Evolutionary conservation across 805 yeast species (phyloP), one percentile per base, ranked within the genome.

Genomic region (Teunomyces atbi): DNA sequence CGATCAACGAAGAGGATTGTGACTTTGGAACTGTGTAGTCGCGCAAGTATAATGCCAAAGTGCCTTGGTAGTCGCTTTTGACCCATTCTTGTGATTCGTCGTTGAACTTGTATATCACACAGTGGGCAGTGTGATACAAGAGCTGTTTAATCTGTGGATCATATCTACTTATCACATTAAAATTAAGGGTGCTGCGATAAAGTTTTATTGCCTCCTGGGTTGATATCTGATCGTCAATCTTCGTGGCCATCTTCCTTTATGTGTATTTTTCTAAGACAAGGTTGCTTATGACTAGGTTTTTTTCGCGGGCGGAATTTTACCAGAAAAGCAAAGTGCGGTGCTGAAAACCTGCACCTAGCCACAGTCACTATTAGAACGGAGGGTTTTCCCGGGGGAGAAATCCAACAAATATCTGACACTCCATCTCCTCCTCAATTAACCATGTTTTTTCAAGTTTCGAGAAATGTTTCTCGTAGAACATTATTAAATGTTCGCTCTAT

Each of bases 131-230:
- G 44, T 82, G 78, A 56, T 80, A 84, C 35, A 85, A 65, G 26
- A 86, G 69, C 58, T 83, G 88, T 46, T 84, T 81, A 41, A 85
- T 79, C 51, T 74, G 73, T 0, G 91, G 86, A 54, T 86, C 95
- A 58, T 86, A 86, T 49, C 90, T 75, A 19, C 86, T 83, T 26
- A 86, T 83, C 44, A 86, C 91, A 59, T 86, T 86, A 66, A 78
- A 86, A 41, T 86, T 84, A 40, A 86, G 66, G 0, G 91, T 85
- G 50, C 79, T 81, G 43, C 82, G 75, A 58, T 82, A 86, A 18
- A 86, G 75, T 43, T 82, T 86, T 45, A 81, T 61, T 0, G 86
- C 79, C 53, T 66, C 65, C 42, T 61, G 62, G 3, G 72, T 68
- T 13, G 75, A 70, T 45, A 73, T 66, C 45, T 67, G 73, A 47